Conservation (phyloP, 345 rosid species). For the Citrus sp. region DNA sequence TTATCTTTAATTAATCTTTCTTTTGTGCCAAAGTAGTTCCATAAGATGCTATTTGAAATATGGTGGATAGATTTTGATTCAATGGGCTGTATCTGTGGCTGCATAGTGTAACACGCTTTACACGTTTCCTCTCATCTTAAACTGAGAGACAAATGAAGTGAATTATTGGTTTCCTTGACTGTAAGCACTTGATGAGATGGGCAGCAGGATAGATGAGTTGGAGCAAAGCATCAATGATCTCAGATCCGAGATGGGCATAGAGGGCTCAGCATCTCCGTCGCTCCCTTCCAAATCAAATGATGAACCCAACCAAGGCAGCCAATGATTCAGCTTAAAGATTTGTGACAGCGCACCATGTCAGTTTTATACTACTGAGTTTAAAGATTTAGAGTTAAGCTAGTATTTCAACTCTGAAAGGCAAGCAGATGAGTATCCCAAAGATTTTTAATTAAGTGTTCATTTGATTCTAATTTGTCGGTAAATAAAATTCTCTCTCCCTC, state of each 20-base stretch:
- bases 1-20: background rate
- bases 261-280: constrained; percentile 69
- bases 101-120: background rate
- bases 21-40: background rate
- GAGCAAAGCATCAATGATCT: constrained; percentile 85
- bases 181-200: constrained; percentile 86
- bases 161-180: constrained; percentile 44
- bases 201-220: constrained; percentile 68
- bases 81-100: background rate
- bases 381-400: background rate
- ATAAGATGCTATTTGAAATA: background rate
- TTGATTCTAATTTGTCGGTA: background rate
- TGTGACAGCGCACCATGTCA: background rate
- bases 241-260: constrained; percentile 75
- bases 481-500: background rate
- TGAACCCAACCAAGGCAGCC: constrained; percentile 41
- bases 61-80: background rate
- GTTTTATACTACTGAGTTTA: background rate
- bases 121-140: background rate
- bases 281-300: constrained; percentile 40
- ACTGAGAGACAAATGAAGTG: background rate
- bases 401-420: background rate
- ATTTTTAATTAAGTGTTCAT: background rate
- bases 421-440: background rate
- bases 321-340: constrained; percentile 30